Evolutionary conservation across 768 basidiomycete species (phyloP), one percentile per base, ranked within the genome.

Genomic region (Antrodiella citrinella): DNA sequence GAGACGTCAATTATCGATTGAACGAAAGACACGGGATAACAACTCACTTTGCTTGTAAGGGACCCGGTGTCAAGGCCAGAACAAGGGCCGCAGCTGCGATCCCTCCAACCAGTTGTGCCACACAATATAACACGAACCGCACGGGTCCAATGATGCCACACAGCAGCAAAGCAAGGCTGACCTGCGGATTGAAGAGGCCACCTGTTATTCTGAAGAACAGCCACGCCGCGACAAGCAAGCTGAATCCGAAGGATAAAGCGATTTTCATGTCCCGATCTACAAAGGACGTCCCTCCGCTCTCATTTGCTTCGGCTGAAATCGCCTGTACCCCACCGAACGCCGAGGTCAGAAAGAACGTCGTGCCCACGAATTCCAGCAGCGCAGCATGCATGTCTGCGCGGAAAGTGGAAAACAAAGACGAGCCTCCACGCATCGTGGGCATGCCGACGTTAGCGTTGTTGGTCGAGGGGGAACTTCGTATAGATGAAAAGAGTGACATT

Each of bases 251-350:
- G 44, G 70, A 74, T 0, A 74, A 72, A 3, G 82, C 72, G 24
- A 81, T 75, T 63, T 82, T 85, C 50, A 80, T 64, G 39, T 72
- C 63, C 19, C 70, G 73, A 48, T 72, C 71, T 52, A 76, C 52
- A 19, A 46, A 26, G 18, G 40, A 44, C 11, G 49, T 45, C 21
- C 53, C 38, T 12, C 9, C 42, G 25, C 23, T 57, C 12, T 23
- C 26, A 10, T 55, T 58, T 15, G 26, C 60, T 52, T 70, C 73
- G 7, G 65, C 61, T 4, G 71, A 65, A 1, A 76, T 69, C 2
- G 80, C 79, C 59, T 86, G 84, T 19, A 80, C 75, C 2, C 81
- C 80, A 2, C 83, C 82, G 2, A 82, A 69, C 9, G 78, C 83
- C 39, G 84, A 70, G n/a, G 81, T 70, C 22, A 86, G 70, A 64